Evolutionary conservation across 2,329 filamentous ascomycete species (phyloP).

Genomic region (Exophiala alcalophila): DNA sequence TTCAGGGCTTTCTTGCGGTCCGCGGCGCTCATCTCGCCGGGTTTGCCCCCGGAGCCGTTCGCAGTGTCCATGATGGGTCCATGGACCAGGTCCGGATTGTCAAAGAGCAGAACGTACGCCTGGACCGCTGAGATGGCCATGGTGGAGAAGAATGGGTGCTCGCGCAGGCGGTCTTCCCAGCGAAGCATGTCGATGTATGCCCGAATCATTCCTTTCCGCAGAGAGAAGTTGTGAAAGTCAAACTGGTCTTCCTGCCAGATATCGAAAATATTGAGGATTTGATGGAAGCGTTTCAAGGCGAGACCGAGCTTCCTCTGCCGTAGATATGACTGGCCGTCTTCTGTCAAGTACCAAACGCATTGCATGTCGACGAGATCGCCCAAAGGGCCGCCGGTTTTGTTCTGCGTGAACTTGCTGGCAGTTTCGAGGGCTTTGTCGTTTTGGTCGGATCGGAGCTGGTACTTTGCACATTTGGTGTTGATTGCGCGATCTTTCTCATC

Average conservation of each 20-base stretch:
- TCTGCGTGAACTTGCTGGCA: slow-evolving; percentile 90
- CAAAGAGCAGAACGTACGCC: slow-evolving; percentile 74
- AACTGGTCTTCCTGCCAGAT: slow-evolving; percentile 98
- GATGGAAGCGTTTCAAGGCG: slow-evolving; percentile 87
- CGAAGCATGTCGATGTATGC: slow-evolving; percentile 94
- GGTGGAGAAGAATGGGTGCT: slow-evolving; percentile 88
- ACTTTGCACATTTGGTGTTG: slow-evolving; percentile 97
- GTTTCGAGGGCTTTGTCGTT: slow-evolving; percentile 82
- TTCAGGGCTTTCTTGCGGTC: slow-evolving; percentile 85
- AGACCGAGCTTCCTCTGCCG: slow-evolving; percentile 78
- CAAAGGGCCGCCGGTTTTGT: slow-evolving; percentile 84
- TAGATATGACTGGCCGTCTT: slow-evolving; percentile 86
- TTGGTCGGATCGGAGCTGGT: slow-evolving; percentile 88
- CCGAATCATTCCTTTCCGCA: slow-evolving; percentile 93
- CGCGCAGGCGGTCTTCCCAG: slow-evolving; percentile 88
- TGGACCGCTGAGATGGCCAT: slow-evolving; percentile 78
- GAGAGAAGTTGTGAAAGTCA: slow-evolving; percentile 95
- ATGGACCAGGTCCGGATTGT: slow-evolving; percentile 66
- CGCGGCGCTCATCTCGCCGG: slow-evolving; percentile 50
- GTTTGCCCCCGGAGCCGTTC: slow-evolving; percentile 51
- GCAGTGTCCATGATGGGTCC: slow-evolving; percentile 57
- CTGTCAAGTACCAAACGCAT: slow-evolving; percentile 93
- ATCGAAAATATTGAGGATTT: slow-evolving; percentile 89
- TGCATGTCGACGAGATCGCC: slow-evolving; percentile 97
- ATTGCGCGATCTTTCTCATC: slow-evolving; percentile 94